These are phyloP conservation scores for Arthrobotrys megalospora DNA, from an alignment of 2,329 filamentous ascomycete genomes.

Conservation along the genomic window DNA sequence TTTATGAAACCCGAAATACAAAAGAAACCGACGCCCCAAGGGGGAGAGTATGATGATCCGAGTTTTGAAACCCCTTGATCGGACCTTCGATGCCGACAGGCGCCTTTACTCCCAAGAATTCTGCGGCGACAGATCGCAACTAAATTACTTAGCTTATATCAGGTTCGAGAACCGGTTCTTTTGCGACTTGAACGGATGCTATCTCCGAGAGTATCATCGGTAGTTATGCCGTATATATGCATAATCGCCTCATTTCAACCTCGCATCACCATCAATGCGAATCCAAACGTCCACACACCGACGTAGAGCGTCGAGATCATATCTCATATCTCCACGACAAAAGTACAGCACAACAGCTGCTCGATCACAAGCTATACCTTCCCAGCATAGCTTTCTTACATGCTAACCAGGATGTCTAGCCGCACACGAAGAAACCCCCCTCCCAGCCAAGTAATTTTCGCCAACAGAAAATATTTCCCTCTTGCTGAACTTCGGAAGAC, in stretches of 20 bases:
- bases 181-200: background rate
- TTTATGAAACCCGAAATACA: conserved; percentile 17
- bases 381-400: conserved; percentile 8
- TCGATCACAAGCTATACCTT: background rate
- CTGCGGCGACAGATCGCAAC: background rate
- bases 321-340: too few relatives aligned
- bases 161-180: conserved; percentile 7
- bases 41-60: conserved; percentile 4
- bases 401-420: conserved; percentile 30
- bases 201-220: background rate
- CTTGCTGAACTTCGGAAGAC: conserved; percentile 20
- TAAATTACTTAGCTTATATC: background rate
- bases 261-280: background rate
- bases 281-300: background rate
- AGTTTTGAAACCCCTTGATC: conserved; percentile 16
- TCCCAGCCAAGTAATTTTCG: conserved; percentile 23
- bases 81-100: conserved; percentile 21
- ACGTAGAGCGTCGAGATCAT: background rate
- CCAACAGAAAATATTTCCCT: conserved; percentile 9
- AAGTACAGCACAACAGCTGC: background rate
- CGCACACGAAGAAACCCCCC: conserved; percentile 15
- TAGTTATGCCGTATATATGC: conserved; percentile 16
- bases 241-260: conserved; percentile 13
- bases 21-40: conserved; percentile 20
- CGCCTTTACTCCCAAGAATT: background rate